Evolutionary conservation across 257 asterid genomes (phyloP), one percentile per base, ranked within the genome.

Genomic region (Lycium ferocissimum): DNA sequence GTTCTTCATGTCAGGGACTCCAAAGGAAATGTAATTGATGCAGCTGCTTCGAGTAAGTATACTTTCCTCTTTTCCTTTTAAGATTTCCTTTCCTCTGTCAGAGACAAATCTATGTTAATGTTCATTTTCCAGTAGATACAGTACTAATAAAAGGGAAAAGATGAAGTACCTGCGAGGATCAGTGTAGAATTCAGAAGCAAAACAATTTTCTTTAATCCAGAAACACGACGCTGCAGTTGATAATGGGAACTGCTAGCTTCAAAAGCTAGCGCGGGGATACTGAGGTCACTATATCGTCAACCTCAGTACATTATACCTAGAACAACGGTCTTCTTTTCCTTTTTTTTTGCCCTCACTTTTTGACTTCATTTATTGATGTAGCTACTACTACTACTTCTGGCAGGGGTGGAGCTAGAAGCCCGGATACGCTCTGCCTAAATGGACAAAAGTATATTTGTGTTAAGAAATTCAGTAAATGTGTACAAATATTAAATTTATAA

Each of bases 1-100:
- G 58, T 61, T 87, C 88, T 89, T 37, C 84, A 87, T 67, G 5
- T 51, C 9, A 71, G 85, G 20, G 89, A 87, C 87, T 89, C 91
- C 45, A 87, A 87, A 7, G 59, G 18, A 33, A 67, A 57, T 56
- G 86, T 87, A 9, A 66, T 85, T 47, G 86, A 79, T 71, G 89
- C 89, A 18, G 88, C 89, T 56, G 88, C 86, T 33, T 69, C 81
- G 43, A 86, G 91, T 88, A 86, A 61, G 14, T 43, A 20, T 6
- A 51, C 47, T 78, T 53, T 51, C 38, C 15, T 81, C n/a, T 62
- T 51, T 75, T 66, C 76, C 76, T 69, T 26, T 37, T 37, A 37
- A 69, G 51, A 67, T 40, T 40, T 6, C 45, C 6, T 61, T 7
- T 18, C 66, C 66, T n/a, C 66, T 61, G 66, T 37, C 6, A 69